phyloP scores from a whole-genome alignment of 768 basidiomycete species.

The Pisolithus marmoratus region DNA sequence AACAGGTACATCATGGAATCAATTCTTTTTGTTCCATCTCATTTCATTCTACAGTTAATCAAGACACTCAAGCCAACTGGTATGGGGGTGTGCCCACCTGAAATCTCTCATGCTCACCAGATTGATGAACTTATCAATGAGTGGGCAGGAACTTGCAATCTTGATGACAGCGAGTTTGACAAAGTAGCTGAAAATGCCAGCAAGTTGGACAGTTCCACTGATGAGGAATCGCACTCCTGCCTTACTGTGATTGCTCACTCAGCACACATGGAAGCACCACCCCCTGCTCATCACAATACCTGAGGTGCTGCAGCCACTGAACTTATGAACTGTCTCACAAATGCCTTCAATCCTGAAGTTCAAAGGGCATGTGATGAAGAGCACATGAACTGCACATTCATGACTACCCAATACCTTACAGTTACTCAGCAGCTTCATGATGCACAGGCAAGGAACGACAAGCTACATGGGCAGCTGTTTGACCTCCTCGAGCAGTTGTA shows the following conservation, averaged over 20 bases:
- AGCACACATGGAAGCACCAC: conserved; percentile 1
- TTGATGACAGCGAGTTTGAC: conserved; percentile 17
- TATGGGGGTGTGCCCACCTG: conserved; percentile 14
- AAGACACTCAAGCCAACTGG: conserved; percentile 25
- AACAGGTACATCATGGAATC: conserved; percentile 10
- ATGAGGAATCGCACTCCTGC: not conserved
- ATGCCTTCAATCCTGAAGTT: conserved; percentile 22
- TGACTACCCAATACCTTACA: conserved; percentile 20
- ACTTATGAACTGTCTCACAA: conserved; percentile 13
- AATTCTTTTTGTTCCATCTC: not conserved
- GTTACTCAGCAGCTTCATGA: conserved; percentile 21
- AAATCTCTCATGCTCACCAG: conserved; percentile 17
- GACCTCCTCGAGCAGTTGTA: conserved; percentile 13
- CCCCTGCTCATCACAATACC: conserved; percentile 3
- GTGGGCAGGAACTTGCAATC: conserved; percentile 13
- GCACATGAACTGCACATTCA: conserved; percentile 11
- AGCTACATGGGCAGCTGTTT: not conserved
- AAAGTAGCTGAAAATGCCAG: not conserved
- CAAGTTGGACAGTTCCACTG: not conserved
- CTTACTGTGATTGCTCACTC: conserved; percentile 2
- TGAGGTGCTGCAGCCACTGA: conserved; percentile 11
- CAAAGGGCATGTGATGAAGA: conserved; percentile 19
- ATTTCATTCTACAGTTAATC: conserved; percentile 6
- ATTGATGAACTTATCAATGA: conserved; percentile 24
- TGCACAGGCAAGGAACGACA: conserved; percentile 10